These are phyloP conservation scores for Starmera amethionina DNA, from an alignment of 805 yeast species.

Conservation along the genomic window DNA sequence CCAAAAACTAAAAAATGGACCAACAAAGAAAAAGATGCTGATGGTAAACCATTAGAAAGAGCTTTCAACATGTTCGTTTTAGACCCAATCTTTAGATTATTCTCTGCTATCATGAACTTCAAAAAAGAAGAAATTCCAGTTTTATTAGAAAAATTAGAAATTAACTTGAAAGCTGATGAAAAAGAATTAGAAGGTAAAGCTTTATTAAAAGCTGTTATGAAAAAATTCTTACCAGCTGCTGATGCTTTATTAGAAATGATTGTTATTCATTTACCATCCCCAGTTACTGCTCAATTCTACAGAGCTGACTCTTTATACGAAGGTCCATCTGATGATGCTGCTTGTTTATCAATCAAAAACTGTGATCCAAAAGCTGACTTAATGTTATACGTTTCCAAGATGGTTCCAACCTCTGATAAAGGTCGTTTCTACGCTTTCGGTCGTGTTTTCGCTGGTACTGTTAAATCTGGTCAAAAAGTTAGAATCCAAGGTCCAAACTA, in stretches of 20 bases:
- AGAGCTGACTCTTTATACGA: constrained; percentile 99
- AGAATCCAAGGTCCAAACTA: constrained; percentile 99
- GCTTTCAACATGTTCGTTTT: constrained; percentile 99
- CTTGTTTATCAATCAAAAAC: constrained; percentile 87
- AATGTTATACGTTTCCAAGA: constrained; percentile 99
- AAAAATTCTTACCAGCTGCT: constrained; percentile 99
- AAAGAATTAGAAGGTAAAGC: constrained; percentile 99
- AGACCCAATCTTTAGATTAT: constrained; percentile 98
- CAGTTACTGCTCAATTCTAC: constrained; percentile 98
- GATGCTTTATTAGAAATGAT: constrained; percentile 99
- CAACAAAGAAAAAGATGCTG: constrained; percentile 90
- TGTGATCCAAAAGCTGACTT: constrained; percentile 98
- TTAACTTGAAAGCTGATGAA: constrained; percentile 89
- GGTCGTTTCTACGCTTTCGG: constrained; percentile 99
- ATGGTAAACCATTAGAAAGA: constrained; percentile 93
- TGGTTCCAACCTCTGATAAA: constrained; percentile 99
- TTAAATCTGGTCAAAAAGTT: constrained; percentile 96
- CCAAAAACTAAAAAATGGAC: constrained; percentile 99
- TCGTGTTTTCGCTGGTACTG: constrained; percentile 99
- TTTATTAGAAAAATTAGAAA: constrained; percentile 89
- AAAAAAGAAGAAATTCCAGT: constrained; percentile 94
- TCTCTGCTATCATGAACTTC: constrained; percentile 96
- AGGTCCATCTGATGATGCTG: constrained; percentile 94
- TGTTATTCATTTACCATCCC: constrained; percentile 96
- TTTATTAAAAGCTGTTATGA: constrained; percentile 95